These are phyloP conservation scores for Yamadazyma sp. DNA, from an alignment of 1,139 yeast genomes.

Conservation along the genomic window DNA sequence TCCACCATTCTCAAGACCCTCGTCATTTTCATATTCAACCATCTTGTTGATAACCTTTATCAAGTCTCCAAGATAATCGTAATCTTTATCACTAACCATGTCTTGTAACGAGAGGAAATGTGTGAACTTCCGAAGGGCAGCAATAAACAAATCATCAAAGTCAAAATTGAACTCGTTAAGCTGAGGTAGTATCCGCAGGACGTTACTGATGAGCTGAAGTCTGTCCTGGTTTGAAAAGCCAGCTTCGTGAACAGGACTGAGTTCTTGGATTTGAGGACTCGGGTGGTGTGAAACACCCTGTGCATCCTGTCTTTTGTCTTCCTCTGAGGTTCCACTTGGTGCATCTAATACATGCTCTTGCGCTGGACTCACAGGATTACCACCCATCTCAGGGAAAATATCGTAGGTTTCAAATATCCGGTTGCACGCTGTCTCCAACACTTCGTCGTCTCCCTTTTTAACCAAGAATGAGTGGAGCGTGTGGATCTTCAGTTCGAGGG, in stretches of 20 bases:
- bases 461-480: constrained; percentile 7
- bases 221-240: not conserved
- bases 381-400: constrained; percentile 7
- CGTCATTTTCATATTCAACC: constrained; percentile 32
- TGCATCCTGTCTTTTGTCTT: too few species aligned
- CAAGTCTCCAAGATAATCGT: constrained; percentile 24
- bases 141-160: constrained; percentile 27
- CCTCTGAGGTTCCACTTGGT: too few species aligned
- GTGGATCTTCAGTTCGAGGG: constrained; percentile 10
- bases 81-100: constrained; percentile 19
- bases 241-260: too few species aligned
- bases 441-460: not conserved
- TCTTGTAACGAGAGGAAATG: constrained; percentile 21
- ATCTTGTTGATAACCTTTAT: constrained; percentile 24
- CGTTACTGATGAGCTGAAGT: constrained; percentile 10
- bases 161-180: constrained; percentile 30
- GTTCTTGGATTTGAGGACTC: too few species aligned
- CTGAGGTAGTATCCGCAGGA: constrained; percentile 24
- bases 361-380: not conserved
- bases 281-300: too few species aligned
- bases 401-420: constrained; percentile 1
- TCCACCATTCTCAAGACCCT: constrained; percentile 18
- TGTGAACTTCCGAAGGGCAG: constrained; percentile 23
- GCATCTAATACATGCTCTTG: too few species aligned
- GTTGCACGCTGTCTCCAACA: not conserved